Conservation (phyloP, 805 yeast species). For the Jamesozyma rosinii region DNA sequence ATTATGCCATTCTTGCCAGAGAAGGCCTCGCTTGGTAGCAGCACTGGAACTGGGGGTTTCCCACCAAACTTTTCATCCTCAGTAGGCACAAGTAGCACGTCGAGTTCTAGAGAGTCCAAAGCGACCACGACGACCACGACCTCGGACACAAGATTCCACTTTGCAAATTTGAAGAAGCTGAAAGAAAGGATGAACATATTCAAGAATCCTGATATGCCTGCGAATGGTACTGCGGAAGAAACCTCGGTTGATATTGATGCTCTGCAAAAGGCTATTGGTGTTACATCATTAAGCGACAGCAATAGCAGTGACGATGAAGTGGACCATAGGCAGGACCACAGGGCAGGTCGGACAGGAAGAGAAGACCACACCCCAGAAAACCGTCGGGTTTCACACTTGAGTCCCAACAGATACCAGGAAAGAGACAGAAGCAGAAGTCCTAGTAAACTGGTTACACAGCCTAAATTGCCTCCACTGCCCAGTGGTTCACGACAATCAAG, state of each 20-base stretch:
- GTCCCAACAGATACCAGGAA: not conserved
- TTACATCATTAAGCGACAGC: constrained; percentile 12
- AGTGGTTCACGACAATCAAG: not conserved
- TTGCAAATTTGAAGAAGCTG: constrained; percentile 29
- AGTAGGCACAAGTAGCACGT: constrained; percentile 17
- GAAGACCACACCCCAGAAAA: not conserved
- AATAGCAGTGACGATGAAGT: constrained; percentile 7
- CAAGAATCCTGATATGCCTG: constrained; percentile 23
- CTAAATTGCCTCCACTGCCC: constrained; percentile 24
- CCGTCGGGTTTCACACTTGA: not conserved
- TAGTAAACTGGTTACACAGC: constrained; percentile 10
- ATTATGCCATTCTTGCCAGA: constrained; percentile 2
- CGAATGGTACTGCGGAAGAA: constrained; percentile 7
- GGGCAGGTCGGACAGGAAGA: not conserved
- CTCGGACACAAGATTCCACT: constrained; percentile 28
- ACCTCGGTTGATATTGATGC: constrained; percentile 28
- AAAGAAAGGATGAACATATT: constrained; percentile 30
- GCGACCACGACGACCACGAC: constrained; percentile 20
- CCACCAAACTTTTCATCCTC: constrained; percentile 18
- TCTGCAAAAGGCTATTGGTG: constrained; percentile 32
- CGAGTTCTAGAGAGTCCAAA: constrained; percentile 16
- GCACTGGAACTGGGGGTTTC: not conserved
- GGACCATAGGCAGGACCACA: not conserved
- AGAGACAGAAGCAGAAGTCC: constrained; percentile 1
- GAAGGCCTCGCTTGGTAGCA: not conserved